These are phyloP conservation scores for Umbelopsis sp. DNA, from an alignment of 192 early-diverging fungal species.

Conservation along the genomic window DNA sequence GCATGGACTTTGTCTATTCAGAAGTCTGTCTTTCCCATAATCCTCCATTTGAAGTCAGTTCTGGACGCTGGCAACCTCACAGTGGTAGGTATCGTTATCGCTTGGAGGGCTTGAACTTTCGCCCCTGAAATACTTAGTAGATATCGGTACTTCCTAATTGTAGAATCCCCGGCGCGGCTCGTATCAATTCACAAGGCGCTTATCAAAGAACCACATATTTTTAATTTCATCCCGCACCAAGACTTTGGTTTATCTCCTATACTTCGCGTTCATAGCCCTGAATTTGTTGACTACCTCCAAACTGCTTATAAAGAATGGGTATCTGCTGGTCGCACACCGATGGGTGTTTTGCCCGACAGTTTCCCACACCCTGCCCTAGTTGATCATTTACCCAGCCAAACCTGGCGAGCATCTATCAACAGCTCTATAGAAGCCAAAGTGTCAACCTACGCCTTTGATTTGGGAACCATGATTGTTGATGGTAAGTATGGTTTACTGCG, in stretches of 20 bases:
- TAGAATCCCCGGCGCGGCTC: slow-evolving; percentile 19
- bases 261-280: slow-evolving; percentile 53
- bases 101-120: neutral
- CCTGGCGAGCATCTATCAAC: neutral
- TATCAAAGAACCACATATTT: neutral
- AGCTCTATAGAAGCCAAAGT: slow-evolving; percentile 4
- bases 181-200: slow-evolving; percentile 7
- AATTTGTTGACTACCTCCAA: slow-evolving; percentile 61
- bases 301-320: slow-evolving; percentile 61
- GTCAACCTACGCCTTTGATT: slow-evolving; percentile 19
- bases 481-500: slow-evolving; percentile 5
- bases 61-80: slow-evolving; percentile 14
- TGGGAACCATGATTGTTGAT: slow-evolving; percentile 20
- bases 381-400: neutral
- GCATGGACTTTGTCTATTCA: slow-evolving; percentile 23
- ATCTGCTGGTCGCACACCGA: slow-evolving; percentile 10
- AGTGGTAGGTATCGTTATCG: neutral
- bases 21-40: slow-evolving; percentile 16
- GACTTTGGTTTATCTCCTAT: slow-evolving; percentile 54
- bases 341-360: slow-evolving; percentile 20
- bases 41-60: slow-evolving; percentile 14
- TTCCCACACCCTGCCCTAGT: slow-evolving; percentile 20
- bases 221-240: slow-evolving; percentile 52
- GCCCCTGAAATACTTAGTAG: neutral
- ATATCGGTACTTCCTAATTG: neutral